phyloP scores from a whole-genome alignment of 306 rosid genomes.

The Adenanthera pavonina region DNA sequence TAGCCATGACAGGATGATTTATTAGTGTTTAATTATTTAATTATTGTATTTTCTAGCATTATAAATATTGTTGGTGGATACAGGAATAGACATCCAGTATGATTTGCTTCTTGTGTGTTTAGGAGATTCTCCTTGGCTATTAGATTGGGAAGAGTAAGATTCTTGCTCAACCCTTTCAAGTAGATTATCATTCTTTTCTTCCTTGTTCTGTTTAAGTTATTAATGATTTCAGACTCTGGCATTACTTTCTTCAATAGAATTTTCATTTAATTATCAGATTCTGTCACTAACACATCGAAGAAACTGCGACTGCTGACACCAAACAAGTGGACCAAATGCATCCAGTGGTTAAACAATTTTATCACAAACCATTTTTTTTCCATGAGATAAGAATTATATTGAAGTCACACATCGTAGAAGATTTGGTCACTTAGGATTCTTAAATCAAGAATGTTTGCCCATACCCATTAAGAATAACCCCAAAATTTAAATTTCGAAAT shows the following conservation, averaged over 20 bases:
- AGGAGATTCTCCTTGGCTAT: too few species aligned
- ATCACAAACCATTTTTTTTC: background rate
- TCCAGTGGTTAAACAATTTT: background rate
- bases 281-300: background rate
- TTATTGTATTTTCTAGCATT: background rate
- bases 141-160: too few species aligned
- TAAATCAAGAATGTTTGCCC: background rate
- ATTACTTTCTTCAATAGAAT: too few species aligned
- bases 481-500: background rate
- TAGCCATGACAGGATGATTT: background rate
- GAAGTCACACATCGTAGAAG: background rate
- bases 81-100: background rate
- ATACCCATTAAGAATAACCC: background rate
- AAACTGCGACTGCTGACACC: background rate
- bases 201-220: too few species aligned
- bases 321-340: background rate
- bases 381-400: background rate
- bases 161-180: too few species aligned
- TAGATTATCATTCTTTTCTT: too few species aligned
- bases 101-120: too few species aligned
- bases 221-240: too few species aligned
- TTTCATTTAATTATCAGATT: too few species aligned
- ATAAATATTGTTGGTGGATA: background rate
- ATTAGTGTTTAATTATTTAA: background rate
- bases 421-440: background rate